Base-by-base conservation (phyloP, 2,329 filamentous ascomycete species). In the Curvularia sp. region DNA sequence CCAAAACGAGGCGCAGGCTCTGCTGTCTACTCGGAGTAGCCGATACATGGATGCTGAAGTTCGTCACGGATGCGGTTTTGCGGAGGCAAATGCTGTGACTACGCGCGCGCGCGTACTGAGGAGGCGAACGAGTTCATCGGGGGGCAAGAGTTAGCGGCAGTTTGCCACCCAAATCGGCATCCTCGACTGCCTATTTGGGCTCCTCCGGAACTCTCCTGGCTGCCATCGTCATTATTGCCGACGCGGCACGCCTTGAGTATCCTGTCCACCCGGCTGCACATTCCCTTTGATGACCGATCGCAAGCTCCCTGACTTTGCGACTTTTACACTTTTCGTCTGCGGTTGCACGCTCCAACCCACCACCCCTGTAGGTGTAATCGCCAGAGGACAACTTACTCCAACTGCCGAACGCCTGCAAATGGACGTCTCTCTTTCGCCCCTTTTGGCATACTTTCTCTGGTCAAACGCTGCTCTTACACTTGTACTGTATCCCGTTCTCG, bases 111-210 rank as follows among this genome's bases (percentile, higher is more conserved):
- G 58, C 58, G 64, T 39, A 22, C 39, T 49, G 44, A 42, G 41
- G 60, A 49, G 60, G 60, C 57, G 51, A 62, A 54, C 13, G 39
- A 30, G 30, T 43, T 53, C 12, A 44, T 53, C n/a, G 33, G 20
- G 42, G 30, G 28, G 28, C 28, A 51, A 42, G 35, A 31, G 10
- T 39, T 52, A 50, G 53, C 55, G 59, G 55, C 33, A 35, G 31
- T 62, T 66, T 35, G 64, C 64, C 64, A 64, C 64, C 54, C 15
- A 12, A 53, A 63, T 63, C 64, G 53, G 55, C 64, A 63, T 24
- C 39, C n/a, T 22, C 20, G 13, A 33, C 53, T 65, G 28, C 63
- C 57, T 18, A 35, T 58, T 64, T 52, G 48, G 63, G 63, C 53
- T 33, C 9, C 43, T 57, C 53, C 42, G 51, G 44, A 53, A 53